Conservation (phyloP, 164 flowering plant species). For the Stephania yunnanensis region DNA sequence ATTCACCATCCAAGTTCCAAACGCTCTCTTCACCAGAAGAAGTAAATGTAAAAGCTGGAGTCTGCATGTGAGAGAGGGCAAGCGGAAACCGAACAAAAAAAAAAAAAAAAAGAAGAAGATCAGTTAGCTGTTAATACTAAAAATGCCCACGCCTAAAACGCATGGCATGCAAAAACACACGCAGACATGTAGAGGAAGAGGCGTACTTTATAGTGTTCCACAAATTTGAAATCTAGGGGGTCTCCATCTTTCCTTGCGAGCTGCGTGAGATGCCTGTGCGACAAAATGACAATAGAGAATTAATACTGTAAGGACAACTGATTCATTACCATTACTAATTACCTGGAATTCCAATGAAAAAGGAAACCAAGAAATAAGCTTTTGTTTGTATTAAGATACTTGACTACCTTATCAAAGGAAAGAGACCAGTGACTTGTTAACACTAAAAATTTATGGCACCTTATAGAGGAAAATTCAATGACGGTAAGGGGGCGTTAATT, state of each 20-base stretch:
- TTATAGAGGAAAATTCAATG: not conserved
- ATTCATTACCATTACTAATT: no score
- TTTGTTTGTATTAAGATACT: not conserved
- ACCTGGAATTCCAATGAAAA: not conserved
- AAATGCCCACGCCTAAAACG: not conserved
- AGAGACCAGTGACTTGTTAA: not conserved
- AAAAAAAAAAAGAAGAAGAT: not conserved
- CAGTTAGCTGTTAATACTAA: not conserved
- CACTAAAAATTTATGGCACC: not conserved
- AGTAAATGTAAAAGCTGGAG: slow-evolving; percentile 74
- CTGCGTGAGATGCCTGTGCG: slow-evolving; percentile 85
- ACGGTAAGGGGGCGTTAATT: not conserved
- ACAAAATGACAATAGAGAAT: not conserved
- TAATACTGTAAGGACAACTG: no score
- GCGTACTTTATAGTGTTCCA: slow-evolving; percentile 86
- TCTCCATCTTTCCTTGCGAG: slow-evolving; percentile 71
- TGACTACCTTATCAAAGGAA: not conserved
- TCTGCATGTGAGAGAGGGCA: slow-evolving; percentile 34
- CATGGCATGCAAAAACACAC: not conserved
- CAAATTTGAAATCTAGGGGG: slow-evolving; percentile 77
- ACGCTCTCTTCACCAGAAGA: slow-evolving; percentile 65
- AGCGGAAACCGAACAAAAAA: not conserved
- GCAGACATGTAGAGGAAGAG: not conserved
- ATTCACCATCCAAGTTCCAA: slow-evolving; percentile 97
- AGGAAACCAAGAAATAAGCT: not conserved